Conservation (phyloP, 495 filamentous ascomycete genomes). For the Sphaerosporella brunnea region DNA sequence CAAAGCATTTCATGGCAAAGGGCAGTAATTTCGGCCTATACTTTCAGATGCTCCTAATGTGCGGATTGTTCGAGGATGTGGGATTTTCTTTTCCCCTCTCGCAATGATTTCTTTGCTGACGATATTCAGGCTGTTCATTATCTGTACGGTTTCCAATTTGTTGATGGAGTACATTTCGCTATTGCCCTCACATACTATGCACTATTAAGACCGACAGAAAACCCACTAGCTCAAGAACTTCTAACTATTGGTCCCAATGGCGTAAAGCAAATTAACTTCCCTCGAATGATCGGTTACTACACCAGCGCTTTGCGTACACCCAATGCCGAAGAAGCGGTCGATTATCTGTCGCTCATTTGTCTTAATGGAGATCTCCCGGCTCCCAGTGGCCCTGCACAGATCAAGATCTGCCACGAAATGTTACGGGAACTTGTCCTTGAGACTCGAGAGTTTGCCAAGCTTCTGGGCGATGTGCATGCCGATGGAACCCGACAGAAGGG, state of each 20-base stretch:
- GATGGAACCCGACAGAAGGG: conserved; percentile 72
- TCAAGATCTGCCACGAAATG: conserved; percentile 73
- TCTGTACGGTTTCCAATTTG: conserved; percentile 71
- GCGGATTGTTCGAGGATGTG: conserved; percentile 77
- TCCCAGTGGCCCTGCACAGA: conserved; percentile 54
- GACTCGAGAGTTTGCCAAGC: conserved; percentile 77
- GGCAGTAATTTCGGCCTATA: conserved; percentile 69
- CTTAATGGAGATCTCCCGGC: conserved; percentile 73
- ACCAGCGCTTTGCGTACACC: conserved; percentile 86
- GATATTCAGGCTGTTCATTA: conserved; percentile 65
- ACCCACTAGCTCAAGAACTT: conserved; percentile 17
- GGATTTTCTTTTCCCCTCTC: background rate
- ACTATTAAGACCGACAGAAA: conserved; percentile 41
- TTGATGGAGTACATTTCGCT: conserved; percentile 87
- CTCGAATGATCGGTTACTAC: conserved; percentile 80
- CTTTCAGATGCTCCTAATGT: conserved; percentile 78
- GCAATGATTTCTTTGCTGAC: background rate
- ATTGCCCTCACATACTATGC: conserved; percentile 84
- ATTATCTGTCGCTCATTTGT: conserved; percentile 85
- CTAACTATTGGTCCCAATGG: conserved; percentile 43
- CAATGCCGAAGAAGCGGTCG: conserved; percentile 67
- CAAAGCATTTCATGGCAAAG: conserved; percentile 61
- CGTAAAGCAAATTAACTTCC: conserved; percentile 84
- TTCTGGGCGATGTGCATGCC: conserved; percentile 74
- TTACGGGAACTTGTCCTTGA: conserved; percentile 90